Conservation (phyloP, 2,329 filamentous ascomycete genomes). For the Alternaria alternata region DNA sequence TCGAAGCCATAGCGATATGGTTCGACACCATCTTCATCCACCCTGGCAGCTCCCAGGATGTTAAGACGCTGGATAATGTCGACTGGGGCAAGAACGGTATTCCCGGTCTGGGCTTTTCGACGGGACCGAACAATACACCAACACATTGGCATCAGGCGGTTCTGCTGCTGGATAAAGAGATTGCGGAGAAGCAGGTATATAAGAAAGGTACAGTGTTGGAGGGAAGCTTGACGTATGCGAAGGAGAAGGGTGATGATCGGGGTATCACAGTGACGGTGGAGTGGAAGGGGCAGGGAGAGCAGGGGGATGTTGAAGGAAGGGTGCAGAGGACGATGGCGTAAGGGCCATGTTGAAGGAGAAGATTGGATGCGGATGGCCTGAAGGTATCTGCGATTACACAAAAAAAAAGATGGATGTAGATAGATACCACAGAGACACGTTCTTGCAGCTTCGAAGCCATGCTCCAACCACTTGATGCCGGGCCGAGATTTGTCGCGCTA, state of each 20-base stretch:
- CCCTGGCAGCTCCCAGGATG: slow-evolving; percentile 47
- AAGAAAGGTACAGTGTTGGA: slow-evolving; percentile 70
- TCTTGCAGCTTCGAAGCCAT: neutral
- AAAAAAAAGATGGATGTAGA: neutral
- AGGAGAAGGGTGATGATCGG: slow-evolving; percentile 59
- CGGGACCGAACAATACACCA: slow-evolving; percentile 75
- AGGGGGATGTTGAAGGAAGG: slow-evolving; percentile 41
- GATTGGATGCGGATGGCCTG: neutral
- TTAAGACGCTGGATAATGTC: slow-evolving; percentile 61
- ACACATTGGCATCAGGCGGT: slow-evolving; percentile 94
- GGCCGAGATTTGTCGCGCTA: neutral
- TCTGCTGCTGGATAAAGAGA: slow-evolving; percentile 70
- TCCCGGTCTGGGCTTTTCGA: slow-evolving; percentile 82
- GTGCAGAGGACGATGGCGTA: slow-evolving; percentile 45
- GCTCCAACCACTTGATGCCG: neutral
- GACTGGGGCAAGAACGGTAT: slow-evolving; percentile 66
- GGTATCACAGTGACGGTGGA: slow-evolving; percentile 51
- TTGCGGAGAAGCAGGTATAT: slow-evolving; percentile 51
- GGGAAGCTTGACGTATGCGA: slow-evolving; percentile 75
- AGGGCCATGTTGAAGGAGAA: neutral
- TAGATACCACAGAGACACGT: neutral
- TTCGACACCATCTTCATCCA: slow-evolving; percentile 93
- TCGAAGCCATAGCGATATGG: slow-evolving; percentile 93
- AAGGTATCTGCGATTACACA: neutral
- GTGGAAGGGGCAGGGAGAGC: slow-evolving; percentile 46